Evolutionary conservation across 192 early-diverging fungal genomes (phyloP).

Genomic region (Allomyces arbusculus): DNA sequence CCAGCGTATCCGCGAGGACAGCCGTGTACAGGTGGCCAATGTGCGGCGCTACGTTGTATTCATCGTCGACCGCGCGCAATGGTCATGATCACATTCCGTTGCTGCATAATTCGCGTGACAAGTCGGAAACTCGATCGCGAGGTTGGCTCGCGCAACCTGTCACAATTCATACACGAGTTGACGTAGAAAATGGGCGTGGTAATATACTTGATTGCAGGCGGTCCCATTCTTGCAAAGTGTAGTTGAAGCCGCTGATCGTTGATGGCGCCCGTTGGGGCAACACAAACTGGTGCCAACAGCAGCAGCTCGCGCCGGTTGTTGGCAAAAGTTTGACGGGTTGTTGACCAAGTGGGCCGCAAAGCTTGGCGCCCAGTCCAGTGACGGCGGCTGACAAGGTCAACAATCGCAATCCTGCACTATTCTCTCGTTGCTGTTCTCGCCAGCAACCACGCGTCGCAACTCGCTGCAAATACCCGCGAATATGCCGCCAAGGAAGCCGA

Average conservation of each 20-base stretch:
- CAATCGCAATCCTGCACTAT: too few relatives aligned
- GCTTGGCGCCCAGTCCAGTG: too few relatives aligned
- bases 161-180: conserved; percentile 34
- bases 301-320: too few relatives aligned
- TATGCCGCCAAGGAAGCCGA: neutral
- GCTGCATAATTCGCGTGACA: neutral
- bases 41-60: conserved; percentile 43
- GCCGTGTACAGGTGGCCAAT: conserved; percentile 86
- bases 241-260: too few relatives aligned
- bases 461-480: too few relatives aligned
- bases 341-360: too few relatives aligned
- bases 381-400: too few relatives aligned
- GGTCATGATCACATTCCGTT: neutral
- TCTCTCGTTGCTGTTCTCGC: too few relatives aligned
- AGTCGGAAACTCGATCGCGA: neutral
- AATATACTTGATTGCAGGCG: conserved; percentile 22
- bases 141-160: neutral
- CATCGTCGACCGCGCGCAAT: neutral
- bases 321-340: too few relatives aligned
- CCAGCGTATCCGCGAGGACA: conserved; percentile 63
- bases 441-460: too few relatives aligned
- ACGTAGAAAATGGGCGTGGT: conserved; percentile 85
- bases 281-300: too few relatives aligned
- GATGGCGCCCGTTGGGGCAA: too few relatives aligned
- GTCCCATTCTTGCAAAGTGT: neutral